phyloP scores from a whole-genome alignment of 768 basidiomycete species.

The Termitomyces sp. region DNA sequence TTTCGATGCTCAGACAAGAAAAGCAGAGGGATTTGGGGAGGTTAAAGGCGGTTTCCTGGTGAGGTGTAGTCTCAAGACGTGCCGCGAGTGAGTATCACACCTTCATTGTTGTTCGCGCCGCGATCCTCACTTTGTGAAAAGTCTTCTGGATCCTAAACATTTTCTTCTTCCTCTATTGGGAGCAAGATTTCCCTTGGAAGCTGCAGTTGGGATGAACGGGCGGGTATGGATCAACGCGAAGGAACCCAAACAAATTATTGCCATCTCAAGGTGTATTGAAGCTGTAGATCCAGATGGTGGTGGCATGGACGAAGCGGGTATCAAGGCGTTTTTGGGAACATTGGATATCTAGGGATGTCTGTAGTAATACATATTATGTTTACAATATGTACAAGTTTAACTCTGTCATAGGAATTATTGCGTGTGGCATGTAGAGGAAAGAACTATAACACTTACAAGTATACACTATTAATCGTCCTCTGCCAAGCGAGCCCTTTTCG shows the following conservation, averaged over 20 bases:
- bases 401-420: background rate
- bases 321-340: constrained; percentile 47
- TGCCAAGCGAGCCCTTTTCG: constrained; percentile 59
- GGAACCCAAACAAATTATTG: constrained; percentile 68
- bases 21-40: constrained; percentile 91
- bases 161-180: constrained; percentile 82
- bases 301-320: constrained; percentile 45
- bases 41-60: constrained; percentile 85
- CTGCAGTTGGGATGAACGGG: constrained; percentile 88
- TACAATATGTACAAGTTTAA: constrained; percentile 8
- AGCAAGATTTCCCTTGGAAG: constrained; percentile 77
- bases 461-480: constrained; percentile 52
- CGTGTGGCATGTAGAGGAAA: background rate
- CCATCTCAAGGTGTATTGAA: constrained; percentile 73
- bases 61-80: constrained; percentile 77
- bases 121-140: constrained; percentile 19
- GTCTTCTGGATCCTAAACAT: constrained; percentile 74
- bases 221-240: constrained; percentile 84
- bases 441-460: background rate
- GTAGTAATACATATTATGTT: constrained; percentile 9
- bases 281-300: constrained; percentile 72
- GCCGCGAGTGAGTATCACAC: constrained; percentile 59
- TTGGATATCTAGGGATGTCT: constrained; percentile 30
- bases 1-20: constrained; percentile 88
- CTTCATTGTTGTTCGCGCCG: background rate